Conservation (phyloP, 768 basidiomycete genomes). For the Naganishia randhawae region DNA sequence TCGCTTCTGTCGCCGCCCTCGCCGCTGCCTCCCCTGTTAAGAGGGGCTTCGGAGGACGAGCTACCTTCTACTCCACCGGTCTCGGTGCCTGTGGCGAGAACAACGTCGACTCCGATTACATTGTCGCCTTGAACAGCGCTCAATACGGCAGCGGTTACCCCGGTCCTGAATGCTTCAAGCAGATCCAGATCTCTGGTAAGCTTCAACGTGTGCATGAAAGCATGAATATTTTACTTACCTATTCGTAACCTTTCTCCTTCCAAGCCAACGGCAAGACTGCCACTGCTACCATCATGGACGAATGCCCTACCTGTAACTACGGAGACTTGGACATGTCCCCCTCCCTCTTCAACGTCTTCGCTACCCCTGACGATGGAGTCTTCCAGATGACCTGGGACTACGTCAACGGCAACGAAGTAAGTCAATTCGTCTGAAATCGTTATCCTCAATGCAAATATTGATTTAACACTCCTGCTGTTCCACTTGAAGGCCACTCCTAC, state of each 20-base stretch:
- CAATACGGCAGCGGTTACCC: conserved; percentile 63
- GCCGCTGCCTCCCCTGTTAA: conserved; percentile 34
- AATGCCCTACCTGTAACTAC: conserved; percentile 67
- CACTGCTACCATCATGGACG: conserved; percentile 61
- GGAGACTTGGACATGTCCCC: conserved; percentile 66
- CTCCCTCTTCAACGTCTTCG: conserved; percentile 67
- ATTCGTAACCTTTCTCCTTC: not conserved
- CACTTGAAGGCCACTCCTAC: too few relatives aligned
- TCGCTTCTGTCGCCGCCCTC: conserved; percentile 25
- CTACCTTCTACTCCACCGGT: conserved; percentile 53
- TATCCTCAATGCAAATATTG: too few relatives aligned
- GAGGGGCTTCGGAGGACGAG: conserved; percentile 36
- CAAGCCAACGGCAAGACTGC: conserved; percentile 62
- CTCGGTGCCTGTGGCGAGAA: conserved; percentile 47
- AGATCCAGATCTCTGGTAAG: conserved; percentile 61
- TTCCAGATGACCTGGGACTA: conserved; percentile 64
- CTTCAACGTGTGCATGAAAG: conserved; percentile 50
- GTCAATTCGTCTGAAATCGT: too few relatives aligned
- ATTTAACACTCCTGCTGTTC: too few relatives aligned
- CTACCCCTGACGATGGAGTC: conserved; percentile 54
- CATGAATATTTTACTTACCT: not conserved
- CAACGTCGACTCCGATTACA: conserved; percentile 33
- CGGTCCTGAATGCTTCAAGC: conserved; percentile 61
- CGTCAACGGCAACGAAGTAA: conserved; percentile 50
- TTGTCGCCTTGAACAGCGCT: conserved; percentile 38